Conservation (phyloP, 2,329 filamentous ascomycete genomes). For the Verticillium isaacii region DNA sequence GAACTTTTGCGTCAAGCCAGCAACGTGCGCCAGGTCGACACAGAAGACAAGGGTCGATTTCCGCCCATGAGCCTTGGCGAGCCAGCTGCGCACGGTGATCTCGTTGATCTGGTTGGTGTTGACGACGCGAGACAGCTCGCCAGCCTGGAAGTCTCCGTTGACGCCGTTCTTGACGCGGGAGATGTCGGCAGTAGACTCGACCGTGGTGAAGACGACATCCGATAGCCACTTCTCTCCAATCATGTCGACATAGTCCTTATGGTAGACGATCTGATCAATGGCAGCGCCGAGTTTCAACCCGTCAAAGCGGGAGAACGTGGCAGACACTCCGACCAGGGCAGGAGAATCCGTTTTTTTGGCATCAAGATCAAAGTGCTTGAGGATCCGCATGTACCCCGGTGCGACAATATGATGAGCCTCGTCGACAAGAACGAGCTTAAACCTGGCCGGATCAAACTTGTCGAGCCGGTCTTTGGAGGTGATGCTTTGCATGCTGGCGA, state of each 20-base stretch:
- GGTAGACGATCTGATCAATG: conserved; percentile 94
- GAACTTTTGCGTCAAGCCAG: conserved; percentile 69
- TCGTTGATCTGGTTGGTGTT: conserved; percentile 81
- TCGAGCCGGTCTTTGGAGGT: conserved; percentile 68
- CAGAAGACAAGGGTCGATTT: conserved; percentile 92
- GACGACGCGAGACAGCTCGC: conserved; percentile 74
- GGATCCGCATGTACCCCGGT: conserved; percentile 66
- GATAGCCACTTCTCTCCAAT: conserved; percentile 88
- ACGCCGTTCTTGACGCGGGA: conserved; percentile 59
- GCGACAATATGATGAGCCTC: conserved; percentile 97
- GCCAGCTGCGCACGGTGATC: conserved; percentile 81
- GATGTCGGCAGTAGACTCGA: conserved; percentile 76
- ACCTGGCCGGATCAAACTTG: conserved; percentile 75
- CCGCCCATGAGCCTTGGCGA: conserved; percentile 65
- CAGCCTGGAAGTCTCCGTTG: conserved; percentile 74
- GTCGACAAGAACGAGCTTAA: conserved; percentile 91
- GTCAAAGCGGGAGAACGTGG: conserved; percentile 73
- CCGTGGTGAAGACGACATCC: conserved; percentile 90
- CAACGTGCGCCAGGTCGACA: conserved; percentile 81
- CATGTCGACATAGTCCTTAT: conserved; percentile 67
- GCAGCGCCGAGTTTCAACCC: conserved; percentile 76
- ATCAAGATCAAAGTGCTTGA: conserved; percentile 72
- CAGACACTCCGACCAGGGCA: conserved; percentile 83
- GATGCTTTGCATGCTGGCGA: conserved; percentile 86
- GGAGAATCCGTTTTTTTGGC: conserved; percentile 47